Evolutionary conservation across 1,284 basidiomycete species (phyloP).

Genomic region (Ustilago esculenta): DNA sequence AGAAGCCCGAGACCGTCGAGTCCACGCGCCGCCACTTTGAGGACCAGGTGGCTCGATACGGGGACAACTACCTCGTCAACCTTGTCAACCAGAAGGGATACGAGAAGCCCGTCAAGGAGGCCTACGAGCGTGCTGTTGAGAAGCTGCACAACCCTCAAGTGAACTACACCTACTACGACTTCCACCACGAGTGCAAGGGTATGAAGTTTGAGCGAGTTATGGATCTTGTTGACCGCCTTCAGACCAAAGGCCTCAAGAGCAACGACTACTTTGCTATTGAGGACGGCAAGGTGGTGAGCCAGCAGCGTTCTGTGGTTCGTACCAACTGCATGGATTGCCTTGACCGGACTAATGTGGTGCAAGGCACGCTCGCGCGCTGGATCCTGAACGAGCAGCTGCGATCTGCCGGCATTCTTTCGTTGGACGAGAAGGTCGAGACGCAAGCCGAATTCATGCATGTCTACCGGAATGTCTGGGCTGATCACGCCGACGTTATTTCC

Average conservation of each 20-base stretch:
- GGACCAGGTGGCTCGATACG: slow-evolving; percentile 80
- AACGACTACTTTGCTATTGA: slow-evolving; percentile 52
- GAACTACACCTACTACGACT: slow-evolving; percentile 96
- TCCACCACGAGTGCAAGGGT: slow-evolving; percentile 93
- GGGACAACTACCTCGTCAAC: slow-evolving; percentile 84
- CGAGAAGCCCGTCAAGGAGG: slow-evolving; percentile 95
- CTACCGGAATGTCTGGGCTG: slow-evolving; percentile 96
- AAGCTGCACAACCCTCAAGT: slow-evolving; percentile 74
- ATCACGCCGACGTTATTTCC: slow-evolving; percentile 92
- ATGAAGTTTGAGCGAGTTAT: slow-evolving; percentile 95
- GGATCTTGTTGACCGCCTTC: slow-evolving; percentile 80
- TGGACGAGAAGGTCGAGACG: slow-evolving; percentile 56
- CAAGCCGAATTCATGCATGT: slow-evolving; percentile 71
- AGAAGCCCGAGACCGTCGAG: slow-evolving; percentile 79
- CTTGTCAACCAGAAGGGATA: slow-evolving; percentile 95
- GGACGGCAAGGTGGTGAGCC: slow-evolving; percentile 36
- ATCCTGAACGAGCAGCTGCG: slow-evolving; percentile 77
- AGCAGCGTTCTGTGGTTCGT: slow-evolving; percentile 69
- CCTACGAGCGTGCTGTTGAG: slow-evolving; percentile 82
- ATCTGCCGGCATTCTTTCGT: slow-evolving; percentile 64
- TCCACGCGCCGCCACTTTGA: slow-evolving; percentile 80
- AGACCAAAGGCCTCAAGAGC: slow-evolving; percentile 75
- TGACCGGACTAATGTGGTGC: slow-evolving; percentile 93
- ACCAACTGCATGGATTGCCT: slow-evolving; percentile 83
- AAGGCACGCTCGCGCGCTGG: slow-evolving; percentile 69